Evolutionary conservation across 2,329 filamentous ascomycete genomes (phyloP), one percentile per base, ranked within the genome.

Genomic region (Apiospora rasikravindrae): DNA sequence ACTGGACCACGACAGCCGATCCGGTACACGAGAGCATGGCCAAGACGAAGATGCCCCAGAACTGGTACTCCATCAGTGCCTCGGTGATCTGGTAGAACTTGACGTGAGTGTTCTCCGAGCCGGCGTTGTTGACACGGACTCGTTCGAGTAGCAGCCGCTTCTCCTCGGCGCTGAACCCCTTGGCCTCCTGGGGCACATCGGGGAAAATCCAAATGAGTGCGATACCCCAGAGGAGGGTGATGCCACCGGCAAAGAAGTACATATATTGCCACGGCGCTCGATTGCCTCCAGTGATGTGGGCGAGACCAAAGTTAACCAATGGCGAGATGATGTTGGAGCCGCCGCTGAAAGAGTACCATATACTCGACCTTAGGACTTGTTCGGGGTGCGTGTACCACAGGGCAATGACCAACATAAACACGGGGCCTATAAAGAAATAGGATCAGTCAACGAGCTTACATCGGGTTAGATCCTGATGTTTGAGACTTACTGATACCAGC

Each of bases 361-460:
- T 77, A 57, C 81, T 80, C 5, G 82, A 80, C 1, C 82, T 78
- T 40, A 80, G 76, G 1, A 81, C 81, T 69, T 84, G 82, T 51
- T 84, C 82, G 3, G 78, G 76, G 11, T 81, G 78, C 1, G 82
- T 82, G 70, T 82, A 83, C 82, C 82, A 84, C 51, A 83, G 79
- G 3, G 78, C 80, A 70, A 82, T 81, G 0, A 83, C 75, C 5
- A 83, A 76, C 51, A 84, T 82, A 69, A 83, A 84, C 1, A 78
- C 81, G 68, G 74, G 82, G 29, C 67, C 67, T 69, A 24, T 10
- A 22, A 22, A 26, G 14, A 29, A 14, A 8, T 64, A 19, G 4
- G 22, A 29, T 64, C 22, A 64, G 57, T 5, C 19, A 10, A 13
- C 19, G 10, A 40, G 57, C 33, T 64, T 64, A 10, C 13, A 24